phyloP scores from a whole-genome alignment of 2,329 filamentous ascomycete species.

The Alternaria hordeiaustralica region DNA sequence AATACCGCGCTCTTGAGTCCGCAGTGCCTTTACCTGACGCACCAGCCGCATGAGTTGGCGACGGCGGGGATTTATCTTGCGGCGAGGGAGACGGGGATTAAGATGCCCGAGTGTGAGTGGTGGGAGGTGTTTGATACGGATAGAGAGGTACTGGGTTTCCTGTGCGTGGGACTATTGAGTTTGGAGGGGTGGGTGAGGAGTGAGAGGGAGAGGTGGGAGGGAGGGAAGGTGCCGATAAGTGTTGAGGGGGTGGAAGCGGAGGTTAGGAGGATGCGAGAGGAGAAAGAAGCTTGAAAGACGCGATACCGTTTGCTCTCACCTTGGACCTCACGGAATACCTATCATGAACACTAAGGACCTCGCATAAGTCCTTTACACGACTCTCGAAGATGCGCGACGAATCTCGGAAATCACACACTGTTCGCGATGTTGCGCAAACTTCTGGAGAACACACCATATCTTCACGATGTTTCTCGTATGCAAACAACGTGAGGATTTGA shows the following conservation, averaged over 20 bases:
- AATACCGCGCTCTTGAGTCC: slow-evolving; percentile 86
- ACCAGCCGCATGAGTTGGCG: slow-evolving; percentile 85
- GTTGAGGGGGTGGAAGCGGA: slow-evolving; percentile 65
- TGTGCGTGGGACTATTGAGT: slow-evolving; percentile 85
- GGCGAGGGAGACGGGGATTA: slow-evolving; percentile 75
- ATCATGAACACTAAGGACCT: background rate
- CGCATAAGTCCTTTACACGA: background rate
- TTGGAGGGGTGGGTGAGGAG: slow-evolving; percentile 71
- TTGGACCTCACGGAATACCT: background rate
- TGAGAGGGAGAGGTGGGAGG: slow-evolving; percentile 63
- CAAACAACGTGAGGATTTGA: background rate
- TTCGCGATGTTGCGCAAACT: background rate
- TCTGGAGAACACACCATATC: background rate
- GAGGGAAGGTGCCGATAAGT: slow-evolving; percentile 63
- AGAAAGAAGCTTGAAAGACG: background rate
- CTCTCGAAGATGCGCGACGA: background rate
- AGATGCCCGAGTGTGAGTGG: slow-evolving; percentile 85
- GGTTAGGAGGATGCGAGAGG: slow-evolving; percentile 58
- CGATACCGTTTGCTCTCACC: background rate
- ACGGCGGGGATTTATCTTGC: slow-evolving; percentile 92
- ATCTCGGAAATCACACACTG: background rate
- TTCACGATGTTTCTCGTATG: background rate
- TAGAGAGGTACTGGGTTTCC: slow-evolving; percentile 89
- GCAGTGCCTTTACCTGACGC: slow-evolving; percentile 88
- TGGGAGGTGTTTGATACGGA: slow-evolving; percentile 99